Evolutionary conservation across 1,284 basidiomycete species (phyloP).

Genomic region (Pseudozyma hubeiensis): DNA sequence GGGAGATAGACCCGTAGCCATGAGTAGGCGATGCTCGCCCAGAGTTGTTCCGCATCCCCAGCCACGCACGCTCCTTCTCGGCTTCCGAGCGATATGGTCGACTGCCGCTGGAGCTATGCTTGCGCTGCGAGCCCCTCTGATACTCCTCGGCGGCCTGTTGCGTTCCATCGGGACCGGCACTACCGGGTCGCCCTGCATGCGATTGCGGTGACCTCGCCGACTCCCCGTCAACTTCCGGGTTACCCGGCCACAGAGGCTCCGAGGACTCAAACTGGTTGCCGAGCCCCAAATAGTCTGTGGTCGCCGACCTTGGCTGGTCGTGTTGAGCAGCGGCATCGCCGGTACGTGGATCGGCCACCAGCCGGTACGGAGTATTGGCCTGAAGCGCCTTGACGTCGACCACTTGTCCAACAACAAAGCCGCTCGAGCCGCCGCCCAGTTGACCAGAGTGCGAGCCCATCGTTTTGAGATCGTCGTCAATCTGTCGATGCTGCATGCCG

Average conservation of each 20-base stretch:
- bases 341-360: constrained; percentile 21
- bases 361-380: constrained; percentile 39
- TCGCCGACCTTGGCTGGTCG: constrained; percentile 21
- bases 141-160: constrained; percentile 8
- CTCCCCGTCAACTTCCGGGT: constrained; percentile 3
- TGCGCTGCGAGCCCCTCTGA: constrained; percentile 11
- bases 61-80: constrained; percentile 46
- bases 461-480: constrained; percentile 79
- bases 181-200: neutral
- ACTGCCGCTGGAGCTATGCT: constrained; percentile 32
- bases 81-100: constrained; percentile 40
- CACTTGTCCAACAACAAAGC: constrained; percentile 57
- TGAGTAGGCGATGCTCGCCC: constrained; percentile 22
- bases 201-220: constrained; percentile 2
- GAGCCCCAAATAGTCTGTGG: constrained; percentile 37
- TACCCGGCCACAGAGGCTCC: constrained; percentile 29
- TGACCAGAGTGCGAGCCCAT: constrained; percentile 27
- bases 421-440: constrained; percentile 22
- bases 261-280: constrained; percentile 18
- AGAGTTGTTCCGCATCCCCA: constrained; percentile 34
- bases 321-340: constrained; percentile 7
- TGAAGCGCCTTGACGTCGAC: constrained; percentile 56
- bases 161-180: constrained; percentile 1
- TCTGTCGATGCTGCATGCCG: constrained; percentile 89
- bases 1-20: constrained; percentile 25